Evolutionary conservation across 805 yeast species (phyloP).

Genomic region (Wickerhamomyces xylosicus): DNA sequence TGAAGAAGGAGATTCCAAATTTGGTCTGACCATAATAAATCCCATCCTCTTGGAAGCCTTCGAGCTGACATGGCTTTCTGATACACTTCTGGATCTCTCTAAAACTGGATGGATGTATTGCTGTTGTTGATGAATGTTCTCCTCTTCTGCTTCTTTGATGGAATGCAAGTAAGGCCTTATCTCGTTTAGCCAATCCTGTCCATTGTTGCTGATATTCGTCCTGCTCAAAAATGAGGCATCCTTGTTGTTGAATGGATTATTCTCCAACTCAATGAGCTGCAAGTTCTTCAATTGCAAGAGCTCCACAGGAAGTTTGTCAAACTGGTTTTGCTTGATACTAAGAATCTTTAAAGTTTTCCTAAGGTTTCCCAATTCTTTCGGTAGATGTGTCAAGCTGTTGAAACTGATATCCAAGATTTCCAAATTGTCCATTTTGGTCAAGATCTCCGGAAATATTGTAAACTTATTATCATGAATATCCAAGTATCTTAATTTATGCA

Average conservation of each 20-base stretch:
- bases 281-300: slow-evolving; percentile 42
- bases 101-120: slow-evolving; percentile 4
- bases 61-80: slow-evolving; percentile 39
- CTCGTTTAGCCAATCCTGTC: slow-evolving; percentile 32
- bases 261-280: slow-evolving; percentile 48
- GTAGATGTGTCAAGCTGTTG: slow-evolving; percentile 41
- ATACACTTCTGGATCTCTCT: slow-evolving; percentile 24
- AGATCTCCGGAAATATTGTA: slow-evolving; percentile 37
- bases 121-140: neutral
- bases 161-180: slow-evolving; percentile 6
- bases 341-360: slow-evolving; percentile 38
- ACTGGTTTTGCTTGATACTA: slow-evolving; percentile 49
- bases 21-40: slow-evolving; percentile 38
- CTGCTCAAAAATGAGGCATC: slow-evolving; percentile 27
- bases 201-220: slow-evolving; percentile 23
- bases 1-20: neutral
- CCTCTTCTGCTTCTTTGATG: neutral
- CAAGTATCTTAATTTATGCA: slow-evolving; percentile 42
- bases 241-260: slow-evolving; percentile 50
- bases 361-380: slow-evolving; percentile 31
- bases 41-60: slow-evolving; percentile 73
- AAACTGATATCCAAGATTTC: slow-evolving; percentile 60
- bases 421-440: slow-evolving; percentile 29
- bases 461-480: slow-evolving; percentile 59
- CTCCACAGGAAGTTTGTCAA: slow-evolving; percentile 43